Base-by-base conservation (phyloP, 345 rosid species). In the Mallotus nudiflorus region DNA sequence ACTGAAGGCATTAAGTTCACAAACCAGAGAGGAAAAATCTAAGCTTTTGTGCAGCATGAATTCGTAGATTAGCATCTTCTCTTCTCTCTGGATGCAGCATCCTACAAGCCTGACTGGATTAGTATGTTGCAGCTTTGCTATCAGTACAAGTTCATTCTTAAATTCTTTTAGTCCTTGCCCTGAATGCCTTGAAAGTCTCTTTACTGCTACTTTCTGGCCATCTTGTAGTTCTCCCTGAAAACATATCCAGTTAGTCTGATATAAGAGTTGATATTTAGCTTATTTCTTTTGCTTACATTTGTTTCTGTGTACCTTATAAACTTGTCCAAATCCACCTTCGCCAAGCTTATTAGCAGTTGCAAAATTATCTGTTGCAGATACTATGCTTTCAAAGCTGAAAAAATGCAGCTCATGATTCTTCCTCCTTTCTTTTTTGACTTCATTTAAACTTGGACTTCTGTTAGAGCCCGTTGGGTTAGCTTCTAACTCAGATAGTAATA, bases 111-210 rank as follows among this genome's bases (percentile, higher is more conserved):
- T 72, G 27, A 72, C 75, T 13, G 64, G 75, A 63, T 72, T 66
- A 29, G 60, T 46, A 28, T 73, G 76, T 39, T 73, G 76, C 29
- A 73, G 71, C 51, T 66, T 73, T 5, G 71, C 69, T 9, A 73
- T 66, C 27, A 71, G 48, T 10, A 42, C 5, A 7, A 73, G 28
- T 73, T 73, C 76, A 55, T 71, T 71, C 62, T 29, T 55, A 24
- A 74, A 68, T 44, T 74, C 68, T 20, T 25, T 37, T 13, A 68
- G 25, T 22, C 73, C 77, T 68, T 74, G 73, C 10, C n/a, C 55
- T 2, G 77, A 74, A 61, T 20, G 61, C 31, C 48, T 33, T 1
- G 68, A 31, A 12, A 73, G 48, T 37, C 66, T 56, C 27, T 74
- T 67, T 5, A 74, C 72, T 20, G 77, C 72, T 31, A 74, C 40